Evolutionary conservation across 225 moss, liverwort and hornwort genomes (phyloP), one percentile per base, ranked within the genome.

Genomic region (Ulota crispa): DNA sequence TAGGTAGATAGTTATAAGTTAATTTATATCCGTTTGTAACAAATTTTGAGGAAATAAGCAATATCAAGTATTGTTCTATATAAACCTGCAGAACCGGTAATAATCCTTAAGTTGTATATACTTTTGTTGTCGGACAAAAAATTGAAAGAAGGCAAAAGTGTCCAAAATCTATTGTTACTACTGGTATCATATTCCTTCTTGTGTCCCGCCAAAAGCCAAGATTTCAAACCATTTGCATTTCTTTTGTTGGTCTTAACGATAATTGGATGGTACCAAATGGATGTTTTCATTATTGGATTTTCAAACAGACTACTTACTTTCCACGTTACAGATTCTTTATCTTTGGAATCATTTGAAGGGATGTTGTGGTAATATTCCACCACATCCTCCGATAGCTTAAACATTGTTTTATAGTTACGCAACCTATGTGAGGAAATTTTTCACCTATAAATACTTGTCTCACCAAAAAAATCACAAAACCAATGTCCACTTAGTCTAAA

Each of bases 31-130:
- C 13, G 13, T 43, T 43, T 43, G 13, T 43, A 12, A 43, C 12
- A 43, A 43, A 12, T 43, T 43, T 11, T 43, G 43, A 43, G 13
- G 43, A 11, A 12, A 43, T 43, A 43, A 43, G 43, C 13, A 13
- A 3, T 43, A 43, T 43, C 3, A 3, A 12, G 13, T 43, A 43
- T 11, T 43, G 3, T 12, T 43, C 13, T 43, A 12, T 13, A 13
- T 43, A 43, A 43, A 68, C 67, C 68, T 12, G 68, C 78, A 19
- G 54, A 78, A 36, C 67, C 39, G 11, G 78, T 55, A 68, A 68
- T 78, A 7, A 78, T 78, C 21, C 37, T 78, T 56, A 19, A 67
- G 13, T 68, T 24, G 8, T 56, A 27, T 8, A 56, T 1, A 10
- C 15, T 68, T 68, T 68, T 41, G 28, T 41, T 10, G 0, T 56